phyloP scores from a whole-genome alignment of 495 filamentous ascomycete genomes.

The Hyaloscypha bicolor region DNA sequence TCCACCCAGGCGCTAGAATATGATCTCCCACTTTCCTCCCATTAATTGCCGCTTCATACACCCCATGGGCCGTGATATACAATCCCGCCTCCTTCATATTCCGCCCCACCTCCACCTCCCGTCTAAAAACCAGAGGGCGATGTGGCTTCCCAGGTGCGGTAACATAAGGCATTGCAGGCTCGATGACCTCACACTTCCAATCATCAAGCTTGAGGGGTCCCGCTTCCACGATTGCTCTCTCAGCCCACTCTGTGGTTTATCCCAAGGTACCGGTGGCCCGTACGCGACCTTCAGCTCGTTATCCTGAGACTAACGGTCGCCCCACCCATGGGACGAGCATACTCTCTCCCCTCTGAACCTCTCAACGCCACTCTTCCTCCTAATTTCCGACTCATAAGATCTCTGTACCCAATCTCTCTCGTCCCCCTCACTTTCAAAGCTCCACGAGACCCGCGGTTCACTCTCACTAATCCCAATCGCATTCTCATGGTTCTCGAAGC shows the following conservation, averaged over 20 bases:
- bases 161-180: conserved; percentile 29
- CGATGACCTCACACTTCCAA: conserved; percentile 47
- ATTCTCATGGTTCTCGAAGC: conserved; percentile 22
- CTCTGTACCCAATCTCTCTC: conserved; percentile 37
- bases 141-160: conserved; percentile 26
- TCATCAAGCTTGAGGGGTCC: conserved; percentile 39
- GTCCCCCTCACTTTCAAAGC: conserved; percentile 10
- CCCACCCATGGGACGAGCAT: conserved; percentile 52
- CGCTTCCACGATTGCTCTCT: conserved; percentile 40
- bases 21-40: conserved; percentile 49
- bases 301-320: conserved; percentile 41
- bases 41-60: conserved; percentile 56
- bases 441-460: conserved; percentile 23
- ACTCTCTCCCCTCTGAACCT: conserved; percentile 1
- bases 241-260: conserved; percentile 37
- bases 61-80: conserved; percentile 53
- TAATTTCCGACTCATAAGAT: conserved; percentile 39
- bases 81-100: conserved; percentile 37
- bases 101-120: conserved; percentile 8
- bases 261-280: conserved; percentile 17
- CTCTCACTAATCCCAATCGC: conserved; percentile 20
- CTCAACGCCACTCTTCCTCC: background rate
- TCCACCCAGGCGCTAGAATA: conserved; percentile 54
- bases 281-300: conserved; percentile 43
- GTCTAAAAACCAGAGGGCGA: conserved; percentile 21